These are phyloP conservation scores for Centella asiatica DNA, from an alignment of 129 eudicot species.

Conservation along the genomic window DNA sequence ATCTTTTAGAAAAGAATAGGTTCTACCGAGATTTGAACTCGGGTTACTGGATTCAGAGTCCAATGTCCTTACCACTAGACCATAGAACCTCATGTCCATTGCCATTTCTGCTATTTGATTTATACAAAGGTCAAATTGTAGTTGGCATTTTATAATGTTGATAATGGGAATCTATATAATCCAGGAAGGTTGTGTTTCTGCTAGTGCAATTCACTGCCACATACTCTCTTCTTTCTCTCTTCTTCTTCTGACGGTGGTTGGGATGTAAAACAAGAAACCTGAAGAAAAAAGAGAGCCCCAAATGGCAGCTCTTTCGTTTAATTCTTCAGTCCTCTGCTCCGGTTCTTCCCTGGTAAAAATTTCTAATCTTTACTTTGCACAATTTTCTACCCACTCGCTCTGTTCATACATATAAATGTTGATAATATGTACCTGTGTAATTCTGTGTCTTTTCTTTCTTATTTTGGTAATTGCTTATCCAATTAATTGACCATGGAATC, in stretches of 20 bases:
- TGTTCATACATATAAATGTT: background rate
- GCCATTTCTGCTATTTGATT: no score
- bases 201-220: slow-evolving; percentile 26
- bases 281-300: no score
- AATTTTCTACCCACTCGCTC: background rate
- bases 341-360: slow-evolving; percentile 17
- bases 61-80: slow-evolving; percentile 75
- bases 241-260: slow-evolving; percentile 49
- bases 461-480: no score
- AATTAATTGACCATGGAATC: no score
- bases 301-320: slow-evolving; percentile 55
- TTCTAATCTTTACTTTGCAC: background rate
- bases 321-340: slow-evolving; percentile 49
- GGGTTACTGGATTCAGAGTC: slow-evolving; percentile 99
- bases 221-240: slow-evolving; percentile 11
- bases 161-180: no score
- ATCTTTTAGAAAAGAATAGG: slow-evolving; percentile 9
- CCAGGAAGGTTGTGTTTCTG: background rate
- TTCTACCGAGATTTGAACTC: slow-evolving; percentile 90
- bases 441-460: no score
- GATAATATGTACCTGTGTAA: no score
- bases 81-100: slow-evolving; percentile 20
- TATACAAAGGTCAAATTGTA: no score
- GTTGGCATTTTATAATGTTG: no score
- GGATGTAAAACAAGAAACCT: no score